Percentiles rank a stretch among this genome's conserved stretches.
Evolutionary conservation across 495 filamentous ascomycete genomes (phyloP).

Genomic region (Friedmanniomyces simplex): DNA sequence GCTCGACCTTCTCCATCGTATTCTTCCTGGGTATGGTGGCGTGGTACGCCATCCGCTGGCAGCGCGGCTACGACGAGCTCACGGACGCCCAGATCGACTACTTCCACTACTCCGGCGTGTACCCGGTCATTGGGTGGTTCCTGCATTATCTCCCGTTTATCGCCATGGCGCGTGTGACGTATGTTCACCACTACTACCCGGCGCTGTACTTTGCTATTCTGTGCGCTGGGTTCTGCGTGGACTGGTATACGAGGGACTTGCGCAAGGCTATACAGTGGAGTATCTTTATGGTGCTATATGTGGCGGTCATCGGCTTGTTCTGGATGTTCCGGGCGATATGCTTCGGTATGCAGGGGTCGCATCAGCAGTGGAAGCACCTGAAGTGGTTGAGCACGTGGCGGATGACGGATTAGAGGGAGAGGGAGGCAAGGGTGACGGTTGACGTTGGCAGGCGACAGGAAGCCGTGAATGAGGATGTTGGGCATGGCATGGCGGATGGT

Average conservation of each 20-base stretch:
- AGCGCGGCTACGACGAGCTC: conserved; percentile 84
- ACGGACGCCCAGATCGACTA: conserved; percentile 70
- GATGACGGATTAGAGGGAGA: conserved; percentile 44
- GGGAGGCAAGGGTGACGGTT: not conserved
- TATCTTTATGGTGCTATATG: conserved; percentile 63
- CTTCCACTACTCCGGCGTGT: conserved; percentile 86
- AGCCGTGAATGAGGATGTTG: not conserved
- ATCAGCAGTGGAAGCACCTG: conserved; percentile 77
- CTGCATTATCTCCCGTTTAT: conserved; percentile 93
- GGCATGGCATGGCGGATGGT: not conserved
- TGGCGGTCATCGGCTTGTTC: conserved; percentile 65
- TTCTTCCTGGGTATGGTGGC: conserved; percentile 57
- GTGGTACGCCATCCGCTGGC: conserved; percentile 93
- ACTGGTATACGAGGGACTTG: conserved; percentile 64
- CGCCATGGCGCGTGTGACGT: conserved; percentile 95
- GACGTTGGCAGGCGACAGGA: not conserved
- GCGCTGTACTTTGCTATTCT: conserved; percentile 98
- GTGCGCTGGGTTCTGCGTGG: conserved; percentile 73
- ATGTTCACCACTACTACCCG: conserved; percentile 98
- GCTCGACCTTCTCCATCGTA: conserved; percentile 66
- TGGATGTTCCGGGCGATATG: conserved; percentile 86
- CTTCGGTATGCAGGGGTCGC: conserved; percentile 85
- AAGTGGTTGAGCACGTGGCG: conserved; percentile 75
- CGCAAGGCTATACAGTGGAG: conserved; percentile 48
- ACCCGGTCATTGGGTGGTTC: conserved; percentile 88